Evolutionary conservation across 805 yeast genomes (phyloP).

Genomic region (Starmerella bacillaris): DNA sequence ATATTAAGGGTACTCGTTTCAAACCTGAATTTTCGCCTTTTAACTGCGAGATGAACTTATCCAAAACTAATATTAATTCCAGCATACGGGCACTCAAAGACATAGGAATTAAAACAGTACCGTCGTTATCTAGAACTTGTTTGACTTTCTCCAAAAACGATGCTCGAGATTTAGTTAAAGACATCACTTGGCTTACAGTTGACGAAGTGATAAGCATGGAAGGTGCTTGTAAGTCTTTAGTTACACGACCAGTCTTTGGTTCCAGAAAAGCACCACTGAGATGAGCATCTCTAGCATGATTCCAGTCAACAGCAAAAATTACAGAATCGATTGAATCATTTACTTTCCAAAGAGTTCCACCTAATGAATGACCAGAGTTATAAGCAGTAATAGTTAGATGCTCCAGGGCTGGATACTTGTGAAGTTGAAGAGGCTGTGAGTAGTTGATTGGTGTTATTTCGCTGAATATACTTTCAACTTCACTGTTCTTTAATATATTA

Average conservation of each 20-base stretch:
- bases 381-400: slow-evolving; percentile 47
- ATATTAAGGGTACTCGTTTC: slow-evolving; percentile 45
- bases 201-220: slow-evolving; percentile 66
- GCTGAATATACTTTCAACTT: slow-evolving; percentile 68
- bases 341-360: slow-evolving; percentile 81
- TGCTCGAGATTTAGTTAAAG: slow-evolving; percentile 26
- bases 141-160: slow-evolving; percentile 44
- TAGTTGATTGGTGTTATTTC: slow-evolving; percentile 51
- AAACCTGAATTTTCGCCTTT: too few species aligned
- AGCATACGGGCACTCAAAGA: slow-evolving; percentile 63
- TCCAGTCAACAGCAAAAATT: slow-evolving; percentile 87
- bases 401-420: slow-evolving; percentile 8
- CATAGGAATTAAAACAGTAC: slow-evolving; percentile 69
- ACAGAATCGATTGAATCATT: slow-evolving; percentile 57
- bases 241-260: slow-evolving; percentile 37
- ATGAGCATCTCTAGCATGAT: slow-evolving; percentile 77
- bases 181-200: slow-evolving; percentile 33
- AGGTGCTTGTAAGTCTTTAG: slow-evolving; percentile 48
- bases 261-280: slow-evolving; percentile 54
- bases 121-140: slow-evolving; percentile 53
- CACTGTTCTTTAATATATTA: slow-evolving; percentile 39
- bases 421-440: slow-evolving; percentile 37
- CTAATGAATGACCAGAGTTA: slow-evolving; percentile 82
- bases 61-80: slow-evolving; percentile 60
- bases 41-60: slow-evolving; percentile 36